A percentile compares a stretch with the other conserved stretches of the same genome.
phyloP scores from a whole-genome alignment of 208 protist species.

The Trypanosoma scelopori region DNA sequence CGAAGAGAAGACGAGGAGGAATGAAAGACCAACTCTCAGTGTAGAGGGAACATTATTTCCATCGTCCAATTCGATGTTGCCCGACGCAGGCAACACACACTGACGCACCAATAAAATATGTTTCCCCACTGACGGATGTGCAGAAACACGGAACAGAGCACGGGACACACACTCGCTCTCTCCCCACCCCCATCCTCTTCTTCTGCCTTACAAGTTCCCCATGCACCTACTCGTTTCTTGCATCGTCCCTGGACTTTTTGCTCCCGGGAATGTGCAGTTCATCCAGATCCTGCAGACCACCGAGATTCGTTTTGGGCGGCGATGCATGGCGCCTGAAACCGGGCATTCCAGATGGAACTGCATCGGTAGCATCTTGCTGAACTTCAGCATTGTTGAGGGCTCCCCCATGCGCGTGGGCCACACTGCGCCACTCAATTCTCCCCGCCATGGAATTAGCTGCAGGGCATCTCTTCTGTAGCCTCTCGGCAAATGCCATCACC shows the following conservation, averaged over 20 bases:
- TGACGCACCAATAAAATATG: no score
- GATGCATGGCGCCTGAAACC: constrained; percentile 6
- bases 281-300: constrained; percentile 25
- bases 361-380: background rate
- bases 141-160: background rate
- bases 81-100: no score
- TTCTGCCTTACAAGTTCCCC: background rate
- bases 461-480: constrained; percentile 72
- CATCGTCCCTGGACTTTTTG: constrained; percentile 5
- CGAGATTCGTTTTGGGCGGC: constrained; percentile 1
- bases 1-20: no score
- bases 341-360: constrained; percentile 6
- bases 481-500: constrained; percentile 72
- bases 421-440: constrained; percentile 34
- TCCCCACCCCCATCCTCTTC: background rate
- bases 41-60: no score
- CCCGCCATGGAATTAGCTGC: constrained; percentile 60
- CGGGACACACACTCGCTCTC: background rate
- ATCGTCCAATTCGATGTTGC: no score
- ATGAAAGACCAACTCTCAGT: no score
- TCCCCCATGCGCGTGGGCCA: background rate
- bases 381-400: background rate
- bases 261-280: constrained; percentile 36
- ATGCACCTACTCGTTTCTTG: background rate
- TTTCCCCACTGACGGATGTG: background rate